Conservation (phyloP, 2,329 filamentous ascomycete species). For the Exophiala dermatitidis region DNA sequence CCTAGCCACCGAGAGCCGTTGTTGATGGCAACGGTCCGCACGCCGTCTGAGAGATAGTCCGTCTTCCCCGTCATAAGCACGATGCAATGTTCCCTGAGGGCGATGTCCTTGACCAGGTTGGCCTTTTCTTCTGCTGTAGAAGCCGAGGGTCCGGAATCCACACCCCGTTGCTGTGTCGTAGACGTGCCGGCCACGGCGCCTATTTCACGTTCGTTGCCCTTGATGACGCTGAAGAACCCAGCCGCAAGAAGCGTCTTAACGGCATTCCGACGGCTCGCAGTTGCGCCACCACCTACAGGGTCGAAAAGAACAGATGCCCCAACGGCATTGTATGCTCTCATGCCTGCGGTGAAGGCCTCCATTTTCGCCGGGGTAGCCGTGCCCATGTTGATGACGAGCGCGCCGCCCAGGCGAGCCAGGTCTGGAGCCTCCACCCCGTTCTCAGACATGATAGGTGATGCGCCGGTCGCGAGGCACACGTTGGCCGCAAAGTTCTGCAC, state of each 20-base stretch:
- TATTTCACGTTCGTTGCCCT: slow-evolving; percentile 90
- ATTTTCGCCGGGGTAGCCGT: slow-evolving; percentile 73
- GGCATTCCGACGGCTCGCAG: slow-evolving; percentile 61
- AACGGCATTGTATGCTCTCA: slow-evolving; percentile 71
- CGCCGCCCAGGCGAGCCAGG: slow-evolving; percentile 67
- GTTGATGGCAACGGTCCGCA: slow-evolving; percentile 56
- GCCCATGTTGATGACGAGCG: slow-evolving; percentile 90
- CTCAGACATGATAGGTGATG: slow-evolving; percentile 90
- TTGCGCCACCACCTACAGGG: slow-evolving; percentile 85
- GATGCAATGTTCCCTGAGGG: slow-evolving; percentile 60
- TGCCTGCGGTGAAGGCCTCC: slow-evolving; percentile 62
- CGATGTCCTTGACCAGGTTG: slow-evolving; percentile 58
- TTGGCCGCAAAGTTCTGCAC: slow-evolving; percentile 95
- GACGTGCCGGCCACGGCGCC: slow-evolving; percentile 57
- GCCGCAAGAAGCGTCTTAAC: slow-evolving; percentile 62
- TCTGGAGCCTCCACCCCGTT: slow-evolving; percentile 75
- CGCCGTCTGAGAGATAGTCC: slow-evolving; percentile 72
- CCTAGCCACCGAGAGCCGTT: slow-evolving; percentile 63
- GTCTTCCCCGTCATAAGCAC: slow-evolving; percentile 74
- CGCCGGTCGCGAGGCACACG: slow-evolving; percentile 70
- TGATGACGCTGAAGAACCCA: slow-evolving; percentile 81
- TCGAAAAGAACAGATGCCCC: slow-evolving; percentile 75
- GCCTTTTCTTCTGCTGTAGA: slow-evolving; percentile 51
- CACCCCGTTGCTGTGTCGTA: slow-evolving; percentile 64
- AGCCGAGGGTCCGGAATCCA: slow-evolving; percentile 63